These are phyloP conservation scores for Rhexocercosporidium sp. DNA, from an alignment of 2,329 filamentous ascomycete genomes.

Conservation along the genomic window DNA sequence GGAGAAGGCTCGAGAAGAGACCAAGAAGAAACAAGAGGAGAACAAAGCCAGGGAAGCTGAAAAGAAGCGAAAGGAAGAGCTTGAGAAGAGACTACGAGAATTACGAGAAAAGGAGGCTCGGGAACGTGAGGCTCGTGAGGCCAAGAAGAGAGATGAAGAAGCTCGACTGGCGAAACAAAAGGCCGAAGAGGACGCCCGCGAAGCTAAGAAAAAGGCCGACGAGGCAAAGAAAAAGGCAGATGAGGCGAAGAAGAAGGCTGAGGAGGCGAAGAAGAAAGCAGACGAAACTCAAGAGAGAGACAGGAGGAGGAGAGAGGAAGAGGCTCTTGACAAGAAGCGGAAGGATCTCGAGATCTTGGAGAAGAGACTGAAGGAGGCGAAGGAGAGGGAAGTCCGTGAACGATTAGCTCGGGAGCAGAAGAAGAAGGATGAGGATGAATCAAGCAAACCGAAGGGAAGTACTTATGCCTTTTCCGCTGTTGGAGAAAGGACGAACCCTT, in stretches of 20 bases:
- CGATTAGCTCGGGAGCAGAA: conserved; percentile 32
- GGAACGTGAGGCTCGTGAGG: conserved; percentile 30
- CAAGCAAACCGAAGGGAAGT: conserved; percentile 39
- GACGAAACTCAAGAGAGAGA: conserved; percentile 27
- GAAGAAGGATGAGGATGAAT: conserved; percentile 28
- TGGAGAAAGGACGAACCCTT: conserved; percentile 73
- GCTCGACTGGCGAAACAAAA: conserved; percentile 18
- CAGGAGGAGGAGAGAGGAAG: conserved; percentile 52
- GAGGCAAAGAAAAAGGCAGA: conserved; percentile 18
- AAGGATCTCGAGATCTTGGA: conserved; percentile 56
- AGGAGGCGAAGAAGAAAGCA: conserved; percentile 31
- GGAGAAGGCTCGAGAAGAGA: conserved; percentile 74
- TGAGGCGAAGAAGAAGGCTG: conserved; percentile 45
- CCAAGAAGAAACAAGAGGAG: conserved; percentile 69
- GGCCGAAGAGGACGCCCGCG: conserved; percentile 14
- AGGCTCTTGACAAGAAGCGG: conserved; percentile 63
- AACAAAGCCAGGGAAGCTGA: conserved; percentile 66
- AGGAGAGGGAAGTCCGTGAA: conserved; percentile 52
- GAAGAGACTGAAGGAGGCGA: conserved; percentile 20
- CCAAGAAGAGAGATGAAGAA: conserved; percentile 12
- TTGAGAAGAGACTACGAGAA: conserved; percentile 57
- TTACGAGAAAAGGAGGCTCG: conserved; percentile 60
- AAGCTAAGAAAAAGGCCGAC: conserved; percentile 10
- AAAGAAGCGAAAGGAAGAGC: conserved; percentile 62
- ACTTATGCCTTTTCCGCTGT: conserved; percentile 69